phyloP scores from a whole-genome alignment of 1,284 basidiomycete species.

The Ganoderma lingzhi region DNA sequence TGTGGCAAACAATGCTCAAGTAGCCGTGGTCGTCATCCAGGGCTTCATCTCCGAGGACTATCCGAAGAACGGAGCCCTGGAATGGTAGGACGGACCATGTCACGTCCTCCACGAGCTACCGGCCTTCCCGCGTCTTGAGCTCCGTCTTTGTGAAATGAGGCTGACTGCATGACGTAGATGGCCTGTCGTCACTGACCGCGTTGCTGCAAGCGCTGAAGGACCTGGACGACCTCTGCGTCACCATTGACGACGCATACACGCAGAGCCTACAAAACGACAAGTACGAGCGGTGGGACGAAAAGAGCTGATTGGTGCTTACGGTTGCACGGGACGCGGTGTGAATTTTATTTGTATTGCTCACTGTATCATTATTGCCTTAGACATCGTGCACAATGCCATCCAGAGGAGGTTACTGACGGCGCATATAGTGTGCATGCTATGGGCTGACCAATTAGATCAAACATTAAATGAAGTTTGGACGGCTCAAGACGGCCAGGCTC shows the following conservation, averaged over 20 bases:
- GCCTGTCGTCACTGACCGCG: conserved; percentile 81
- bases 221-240: conserved; percentile 77
- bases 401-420: neutral
- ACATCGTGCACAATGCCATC: neutral
- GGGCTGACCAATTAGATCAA: neutral
- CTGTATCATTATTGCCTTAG: conserved; percentile 36
- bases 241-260: conserved; percentile 72
- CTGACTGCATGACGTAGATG: conserved; percentile 57
- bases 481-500: neutral
- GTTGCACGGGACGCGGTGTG: conserved; percentile 10
- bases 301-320: conserved; percentile 50
- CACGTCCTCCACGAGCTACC: neutral
- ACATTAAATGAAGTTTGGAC: neutral
- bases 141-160: neutral
- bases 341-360: conserved; percentile 17
- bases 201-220: conserved; percentile 78
- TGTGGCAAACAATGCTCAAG: neutral
- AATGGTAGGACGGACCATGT: neutral
- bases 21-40: neutral
- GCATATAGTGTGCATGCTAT: no score
- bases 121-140: neutral
- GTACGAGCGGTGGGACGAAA: conserved; percentile 75
- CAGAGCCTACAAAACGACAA: conserved; percentile 60
- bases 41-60: neutral
- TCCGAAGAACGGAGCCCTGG: neutral